Conservation (phyloP, 192 early-diverging fungal genomes). For the Coemansia brasiliensis region DNA sequence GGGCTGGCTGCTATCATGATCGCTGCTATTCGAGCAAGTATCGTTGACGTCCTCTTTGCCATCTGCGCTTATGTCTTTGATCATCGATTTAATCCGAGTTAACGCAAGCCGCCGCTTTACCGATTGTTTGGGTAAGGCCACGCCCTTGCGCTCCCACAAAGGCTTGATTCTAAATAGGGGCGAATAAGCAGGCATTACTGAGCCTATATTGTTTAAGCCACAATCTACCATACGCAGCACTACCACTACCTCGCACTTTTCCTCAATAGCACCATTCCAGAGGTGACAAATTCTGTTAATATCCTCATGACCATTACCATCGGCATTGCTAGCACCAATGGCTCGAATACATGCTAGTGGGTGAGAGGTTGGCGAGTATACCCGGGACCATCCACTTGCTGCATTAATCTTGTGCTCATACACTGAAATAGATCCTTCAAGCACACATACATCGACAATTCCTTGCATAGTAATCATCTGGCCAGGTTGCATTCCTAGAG, state of each 20-base stretch:
- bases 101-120: conserved; percentile 23
- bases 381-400: conserved; percentile 26
- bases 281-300: conserved; percentile 15
- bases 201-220: conserved; percentile 39
- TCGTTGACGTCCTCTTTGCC: not conserved
- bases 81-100: conserved; percentile 3
- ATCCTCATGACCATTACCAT: conserved; percentile 2
- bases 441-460: conserved; percentile 37
- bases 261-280: conserved; percentile 9
- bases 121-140: conserved; percentile 9
- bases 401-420: conserved; percentile 23
- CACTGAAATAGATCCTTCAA: conserved; percentile 24
- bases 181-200: conserved; percentile 30
- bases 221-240: conserved; percentile 35
- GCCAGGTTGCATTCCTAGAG: conserved; percentile 18
- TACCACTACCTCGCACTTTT: conserved; percentile 6
- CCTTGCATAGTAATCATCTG: conserved; percentile 38
- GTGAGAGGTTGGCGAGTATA: conserved; percentile 54
- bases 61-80: conserved; percentile 6
- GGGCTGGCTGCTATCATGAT: not conserved
- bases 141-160: conserved; percentile 14
- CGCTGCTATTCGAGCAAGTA: not conserved
- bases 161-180: conserved; percentile 24
- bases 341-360: conserved; percentile 28
- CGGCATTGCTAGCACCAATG: too few relatives aligned